Evolutionary conservation across 192 early-diverging fungal genomes (phyloP), one percentile per base, ranked within the genome.

Genomic region (Coemansia erecta): DNA sequence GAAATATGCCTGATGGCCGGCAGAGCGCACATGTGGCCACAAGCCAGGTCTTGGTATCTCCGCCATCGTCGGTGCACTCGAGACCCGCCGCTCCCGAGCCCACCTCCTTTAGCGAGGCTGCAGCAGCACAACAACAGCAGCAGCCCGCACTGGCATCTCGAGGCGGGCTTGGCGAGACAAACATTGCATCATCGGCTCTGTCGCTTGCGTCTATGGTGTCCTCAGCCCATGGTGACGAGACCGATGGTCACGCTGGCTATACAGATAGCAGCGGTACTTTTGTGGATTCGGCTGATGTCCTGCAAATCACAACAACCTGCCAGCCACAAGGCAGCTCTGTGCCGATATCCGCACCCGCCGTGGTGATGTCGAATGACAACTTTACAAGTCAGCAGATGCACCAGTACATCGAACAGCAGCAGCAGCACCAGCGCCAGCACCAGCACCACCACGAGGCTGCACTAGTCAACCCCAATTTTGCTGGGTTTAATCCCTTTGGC

Each of bases 131-230:
- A n/a, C n/a, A n/a, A 31, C 28, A 31, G 28, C 19, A 51, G 24
- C 49, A 31, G 28, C 7, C 28, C 28, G 28, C 35, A 37, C 10
- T 7, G 35, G 35, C 35, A 37, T 37, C 35, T 37, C 35, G 10
- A 37, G 35, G 35, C 35, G 35, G 35, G 8, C 41, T 28, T 22
- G 41, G 18, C 11, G 24, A 57, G 4, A 46, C 43, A 19, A 26
- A 46, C 11, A 28, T 57, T 43, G 57, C 28, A 31, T 58, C 67
- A n/a, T 70, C 67, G 5, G 61, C 44, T 8, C 43, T 70, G 43
- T 70, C 67, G 14, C 42, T 70, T 2, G 33, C 49, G 23, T 70
- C 67, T 14, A 53, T 70, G 56, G 67, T 33, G 13, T 68, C 67
- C 19, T 61, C 53, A n/a, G 33, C 31, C 50, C 55, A 59, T 35